Percentiles rank a stretch among this genome's conserved stretches.
Evolutionary conservation across 2,329 filamentous ascomycete species (phyloP).

Genomic region (Aspergillus niger): DNA sequence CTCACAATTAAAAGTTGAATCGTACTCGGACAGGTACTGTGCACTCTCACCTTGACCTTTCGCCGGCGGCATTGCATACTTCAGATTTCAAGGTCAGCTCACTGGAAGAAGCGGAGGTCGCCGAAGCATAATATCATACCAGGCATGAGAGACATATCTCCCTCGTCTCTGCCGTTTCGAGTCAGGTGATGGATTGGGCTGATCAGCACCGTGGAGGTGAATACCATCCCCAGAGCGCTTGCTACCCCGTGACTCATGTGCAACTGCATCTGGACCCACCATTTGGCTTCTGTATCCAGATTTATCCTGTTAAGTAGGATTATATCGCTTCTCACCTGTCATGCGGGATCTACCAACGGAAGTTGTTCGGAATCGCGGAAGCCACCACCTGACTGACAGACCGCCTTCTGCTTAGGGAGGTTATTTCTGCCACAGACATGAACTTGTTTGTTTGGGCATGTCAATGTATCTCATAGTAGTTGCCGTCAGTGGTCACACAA

Average conservation of each 20-base stretch:
- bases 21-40: not conserved
- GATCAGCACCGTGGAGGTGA: not conserved
- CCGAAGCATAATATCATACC: constrained; percentile 14
- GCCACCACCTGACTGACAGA: not conserved
- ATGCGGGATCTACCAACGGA: not conserved
- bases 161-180: constrained; percentile 19
- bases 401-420: too few species aligned
- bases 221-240: not conserved
- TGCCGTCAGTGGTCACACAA: too few species aligned
- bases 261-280: not conserved
- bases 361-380: not conserved
- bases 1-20: not conserved
- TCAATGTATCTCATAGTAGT: too few species aligned
- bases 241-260: not conserved
- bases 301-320: not conserved
- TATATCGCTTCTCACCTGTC: not conserved
- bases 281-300: not conserved
- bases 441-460: too few species aligned
- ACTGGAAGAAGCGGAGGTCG: not conserved
- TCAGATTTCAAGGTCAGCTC: not conserved
- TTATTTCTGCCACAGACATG: too few species aligned
- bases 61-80: constrained; percentile 23
- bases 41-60: constrained; percentile 23
- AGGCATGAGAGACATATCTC: constrained; percentile 26
- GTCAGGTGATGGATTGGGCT: not conserved